Conservation (phyloP, 2,329 filamentous ascomycete species). For the Chrysosporium keratinophilum region DNA sequence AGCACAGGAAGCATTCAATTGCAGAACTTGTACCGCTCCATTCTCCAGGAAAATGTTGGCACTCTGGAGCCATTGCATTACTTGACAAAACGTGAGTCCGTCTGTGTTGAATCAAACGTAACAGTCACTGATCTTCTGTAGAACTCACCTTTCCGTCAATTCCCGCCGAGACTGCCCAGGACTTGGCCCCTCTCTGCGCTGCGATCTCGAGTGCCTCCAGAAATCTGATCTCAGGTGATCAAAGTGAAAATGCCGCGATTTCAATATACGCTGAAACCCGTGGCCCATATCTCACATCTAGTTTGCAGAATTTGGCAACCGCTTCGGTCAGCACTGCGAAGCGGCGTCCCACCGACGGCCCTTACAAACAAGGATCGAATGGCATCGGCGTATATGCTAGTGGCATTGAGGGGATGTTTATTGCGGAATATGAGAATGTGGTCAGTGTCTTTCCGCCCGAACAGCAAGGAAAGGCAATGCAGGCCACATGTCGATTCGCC, state of each 20-base stretch:
- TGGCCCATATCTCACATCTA: conserved; percentile 72
- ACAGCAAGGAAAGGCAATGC: conserved; percentile 71
- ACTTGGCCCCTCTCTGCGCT: conserved; percentile 66
- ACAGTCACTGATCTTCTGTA: conserved; percentile 20
- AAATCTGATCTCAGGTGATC: conserved; percentile 40
- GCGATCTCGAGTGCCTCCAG: conserved; percentile 57
- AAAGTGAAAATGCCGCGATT: conserved; percentile 55
- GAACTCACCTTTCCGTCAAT: conserved; percentile 69
- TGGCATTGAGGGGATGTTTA: conserved; percentile 75
- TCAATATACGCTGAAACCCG: conserved; percentile 78
- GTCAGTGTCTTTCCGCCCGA: conserved; percentile 75
- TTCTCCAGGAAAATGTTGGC: conserved; percentile 66
- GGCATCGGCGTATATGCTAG: conserved; percentile 83
- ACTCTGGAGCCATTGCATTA: conserved; percentile 83
- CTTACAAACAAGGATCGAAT: conserved; percentile 81
- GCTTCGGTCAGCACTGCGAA: conserved; percentile 76
- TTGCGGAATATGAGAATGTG: conserved; percentile 84
- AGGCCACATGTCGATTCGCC: conserved; percentile 65
- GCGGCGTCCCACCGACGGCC: conserved; percentile 62
- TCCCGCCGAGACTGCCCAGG: conserved; percentile 62
- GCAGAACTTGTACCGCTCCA: conserved; percentile 70
- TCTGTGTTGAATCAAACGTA: not conserved
- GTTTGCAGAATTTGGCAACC: conserved; percentile 73
- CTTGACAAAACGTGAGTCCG: conserved; percentile 66
- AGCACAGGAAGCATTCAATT: conserved; percentile 71